A percentile compares a stretch with the other conserved stretches of the same genome.
Conservation (phyloP, 768 basidiomycete species). For the Kwoniella pini region DNA sequence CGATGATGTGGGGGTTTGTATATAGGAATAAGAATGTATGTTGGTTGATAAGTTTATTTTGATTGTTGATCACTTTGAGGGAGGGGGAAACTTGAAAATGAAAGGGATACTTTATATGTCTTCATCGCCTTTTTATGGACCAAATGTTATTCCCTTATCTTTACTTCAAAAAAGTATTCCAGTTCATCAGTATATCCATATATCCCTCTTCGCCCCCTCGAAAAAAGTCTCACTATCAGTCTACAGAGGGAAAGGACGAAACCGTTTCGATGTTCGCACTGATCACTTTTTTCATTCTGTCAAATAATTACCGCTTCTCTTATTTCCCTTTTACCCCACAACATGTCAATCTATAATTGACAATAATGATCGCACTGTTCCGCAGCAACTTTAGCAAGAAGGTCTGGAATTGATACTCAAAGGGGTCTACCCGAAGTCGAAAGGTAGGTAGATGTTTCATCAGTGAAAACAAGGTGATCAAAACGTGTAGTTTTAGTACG, state of each 20-base stretch:
- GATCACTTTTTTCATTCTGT: neutral
- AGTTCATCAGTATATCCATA: neutral
- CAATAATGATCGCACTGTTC: neutral
- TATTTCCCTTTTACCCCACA: neutral
- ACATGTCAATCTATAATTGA: neutral
- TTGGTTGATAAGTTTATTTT: neutral
- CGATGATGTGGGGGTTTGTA: neutral
- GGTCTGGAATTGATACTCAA: neutral
- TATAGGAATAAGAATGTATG: neutral
- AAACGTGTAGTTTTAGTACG: conserved; percentile 2
- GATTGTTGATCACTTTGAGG: neutral
- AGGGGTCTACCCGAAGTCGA: too few species aligned
- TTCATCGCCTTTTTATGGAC: neutral
- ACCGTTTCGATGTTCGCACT: neutral
- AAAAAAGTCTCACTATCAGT: neutral
- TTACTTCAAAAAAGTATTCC: neutral
- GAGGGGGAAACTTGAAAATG: neutral
- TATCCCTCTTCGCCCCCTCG: neutral
- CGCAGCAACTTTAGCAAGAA: neutral
- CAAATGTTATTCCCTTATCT: neutral
- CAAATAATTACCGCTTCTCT: neutral
- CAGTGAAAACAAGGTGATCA: neutral
- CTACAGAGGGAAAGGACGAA: neutral
- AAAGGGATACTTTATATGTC: neutral
- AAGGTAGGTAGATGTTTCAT: neutral